Percentiles rank a stretch among this genome's conserved stretches.
These are phyloP conservation scores for Eragrostis curvula DNA, from an alignment of 176 grass and related monocot genomes.

Conservation along the genomic window DNA sequence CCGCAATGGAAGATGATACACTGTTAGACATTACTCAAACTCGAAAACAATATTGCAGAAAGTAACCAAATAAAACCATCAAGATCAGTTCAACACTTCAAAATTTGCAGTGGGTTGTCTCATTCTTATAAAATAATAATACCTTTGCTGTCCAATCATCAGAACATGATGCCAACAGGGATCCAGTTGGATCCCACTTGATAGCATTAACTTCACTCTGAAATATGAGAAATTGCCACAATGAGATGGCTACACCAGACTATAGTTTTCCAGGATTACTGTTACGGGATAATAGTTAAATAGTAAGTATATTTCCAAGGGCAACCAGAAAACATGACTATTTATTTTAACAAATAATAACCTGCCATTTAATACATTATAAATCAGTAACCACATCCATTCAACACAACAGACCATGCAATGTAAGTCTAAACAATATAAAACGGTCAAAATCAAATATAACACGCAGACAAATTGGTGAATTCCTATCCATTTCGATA, in stretches of 20 bases:
- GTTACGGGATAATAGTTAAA: not conserved
- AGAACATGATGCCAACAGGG: conserved; percentile 93
- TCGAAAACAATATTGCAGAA: not conserved
- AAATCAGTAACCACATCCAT: not conserved
- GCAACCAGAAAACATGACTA: not conserved
- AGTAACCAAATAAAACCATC: not conserved
- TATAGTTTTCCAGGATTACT: conserved; percentile 9
- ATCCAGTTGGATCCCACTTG: conserved; percentile 98
- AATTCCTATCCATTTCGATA: not conserved
- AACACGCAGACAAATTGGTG: not conserved
- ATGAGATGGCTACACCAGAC: not conserved
- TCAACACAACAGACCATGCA: not conserved
- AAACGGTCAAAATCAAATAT: not conserved
- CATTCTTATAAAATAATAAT: conserved; percentile 30
- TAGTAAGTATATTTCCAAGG: conserved; percentile 15
- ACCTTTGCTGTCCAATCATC: conserved; percentile 97
- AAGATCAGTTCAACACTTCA: not conserved
- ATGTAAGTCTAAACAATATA: not conserved
- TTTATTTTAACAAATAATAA: conserved; percentile 3
- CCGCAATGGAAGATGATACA: not conserved
- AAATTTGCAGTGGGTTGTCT: not conserved
- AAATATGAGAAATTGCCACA: conserved; percentile 29
- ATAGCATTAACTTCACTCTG: conserved; percentile 99
- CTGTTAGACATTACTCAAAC: not conserved
- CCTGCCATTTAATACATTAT: not conserved